Percentiles rank a stretch among this genome's conserved stretches.
These are phyloP conservation scores for Aureobasidium sp. DNA, from an alignment of 2,329 filamentous ascomycete genomes.

Conservation along the genomic window DNA sequence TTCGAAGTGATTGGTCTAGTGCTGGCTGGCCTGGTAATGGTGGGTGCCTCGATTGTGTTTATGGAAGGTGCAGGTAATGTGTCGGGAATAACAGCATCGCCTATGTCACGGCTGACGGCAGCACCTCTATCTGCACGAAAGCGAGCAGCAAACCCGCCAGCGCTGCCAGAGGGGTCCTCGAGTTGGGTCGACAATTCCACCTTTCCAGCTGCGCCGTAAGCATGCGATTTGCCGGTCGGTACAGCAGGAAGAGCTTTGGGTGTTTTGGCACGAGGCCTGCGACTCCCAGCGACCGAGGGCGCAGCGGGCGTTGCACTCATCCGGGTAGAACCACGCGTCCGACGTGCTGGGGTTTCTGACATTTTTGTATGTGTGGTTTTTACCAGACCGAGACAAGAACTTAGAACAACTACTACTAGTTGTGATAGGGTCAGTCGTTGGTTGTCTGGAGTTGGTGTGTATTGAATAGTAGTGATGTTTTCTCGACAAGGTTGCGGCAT, in stretches of 20 bases:
- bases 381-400: neutral
- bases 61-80: neutral
- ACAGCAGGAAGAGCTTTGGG: slow-evolving; percentile 20
- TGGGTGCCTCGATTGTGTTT: neutral
- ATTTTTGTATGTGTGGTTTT: neutral
- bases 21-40: neutral
- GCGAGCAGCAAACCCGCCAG: slow-evolving; percentile 8
- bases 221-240: slow-evolving; percentile 23
- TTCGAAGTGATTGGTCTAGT: neutral
- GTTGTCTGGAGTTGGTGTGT: neutral
- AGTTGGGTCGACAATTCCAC: slow-evolving; percentile 26
- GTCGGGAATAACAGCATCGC: slow-evolving; percentile 37
- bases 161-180: slow-evolving; percentile 9
- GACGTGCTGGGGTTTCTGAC: slow-evolving; percentile 21
- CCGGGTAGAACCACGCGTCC: slow-evolving; percentile 23
- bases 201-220: slow-evolving; percentile 31
- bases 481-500: neutral
- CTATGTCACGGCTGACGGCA: neutral
- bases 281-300: slow-evolving; percentile 11
- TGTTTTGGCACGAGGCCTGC: slow-evolving; percentile 1
- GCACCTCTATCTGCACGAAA: slow-evolving; percentile 10
- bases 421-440: neutral
- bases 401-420: neutral
- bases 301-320: slow-evolving; percentile 19
- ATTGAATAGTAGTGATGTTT: neutral